Conservation (phyloP, 2,329 filamentous ascomycete genomes). For the Penicillium sp. region DNA sequence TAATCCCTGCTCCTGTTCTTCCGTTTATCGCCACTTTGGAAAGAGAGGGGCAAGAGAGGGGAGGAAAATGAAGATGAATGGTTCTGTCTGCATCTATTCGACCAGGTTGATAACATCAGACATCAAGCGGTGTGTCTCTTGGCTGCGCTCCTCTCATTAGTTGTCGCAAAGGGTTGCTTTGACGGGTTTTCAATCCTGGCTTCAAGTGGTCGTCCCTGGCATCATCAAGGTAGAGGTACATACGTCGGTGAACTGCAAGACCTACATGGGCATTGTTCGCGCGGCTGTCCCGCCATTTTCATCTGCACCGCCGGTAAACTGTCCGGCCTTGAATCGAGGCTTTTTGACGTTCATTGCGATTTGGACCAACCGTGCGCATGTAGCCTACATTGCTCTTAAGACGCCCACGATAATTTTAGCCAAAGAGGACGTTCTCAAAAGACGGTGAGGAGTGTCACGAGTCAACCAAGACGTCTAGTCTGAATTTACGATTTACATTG, state of each 20-base stretch:
- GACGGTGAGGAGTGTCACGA: conserved; percentile 22
- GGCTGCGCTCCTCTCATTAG: conserved; percentile 18
- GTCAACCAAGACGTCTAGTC: conserved; percentile 8
- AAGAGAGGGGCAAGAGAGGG: neutral
- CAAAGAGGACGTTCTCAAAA: conserved; percentile 18
- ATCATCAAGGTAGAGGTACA: neutral
- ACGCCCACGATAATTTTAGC: conserved; percentile 18
- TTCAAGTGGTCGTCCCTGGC: conserved; percentile 5
- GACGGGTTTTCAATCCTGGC: neutral
- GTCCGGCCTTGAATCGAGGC: conserved; percentile 7
- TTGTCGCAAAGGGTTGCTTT: conserved; percentile 6
- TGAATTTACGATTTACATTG: neutral
- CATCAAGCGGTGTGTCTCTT: conserved; percentile 24
- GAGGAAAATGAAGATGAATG: conserved; percentile 5
- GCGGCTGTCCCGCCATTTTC: conserved; percentile 16
- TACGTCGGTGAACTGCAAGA: conserved; percentile 1
- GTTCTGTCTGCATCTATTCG: conserved; percentile 5
- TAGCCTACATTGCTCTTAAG: conserved; percentile 22
- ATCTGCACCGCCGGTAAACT: conserved; percentile 24
- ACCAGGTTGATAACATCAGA: conserved; percentile 3
- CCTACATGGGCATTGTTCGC: conserved; percentile 11
- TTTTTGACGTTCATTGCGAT: conserved; percentile 17
- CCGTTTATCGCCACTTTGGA: conserved; percentile 11
- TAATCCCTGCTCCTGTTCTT: conserved; percentile 6
- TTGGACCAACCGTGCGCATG: conserved; percentile 16